Base-by-base conservation (phyloP, 2,329 filamentous ascomycete species). In the Hypoxylon sp. region DNA sequence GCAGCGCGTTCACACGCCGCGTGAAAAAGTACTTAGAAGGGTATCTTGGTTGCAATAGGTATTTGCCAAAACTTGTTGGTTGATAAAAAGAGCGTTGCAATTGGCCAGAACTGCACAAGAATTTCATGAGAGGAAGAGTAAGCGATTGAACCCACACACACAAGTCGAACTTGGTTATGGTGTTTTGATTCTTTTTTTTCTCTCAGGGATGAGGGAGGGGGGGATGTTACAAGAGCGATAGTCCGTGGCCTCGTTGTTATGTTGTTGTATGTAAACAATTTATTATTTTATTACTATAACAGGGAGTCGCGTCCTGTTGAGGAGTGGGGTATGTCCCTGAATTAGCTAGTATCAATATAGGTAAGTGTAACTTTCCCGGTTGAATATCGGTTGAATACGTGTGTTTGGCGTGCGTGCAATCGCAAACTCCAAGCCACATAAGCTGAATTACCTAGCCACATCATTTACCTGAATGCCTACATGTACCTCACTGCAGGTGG, bases 241-340 rank as follows among this genome's bases (percentile, higher is more conserved):
- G 31, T 33, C 29, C 52, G 47, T 52, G 54, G 22, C 48, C 26
- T 59, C 42, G 67, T 71, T 66, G 68, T 69, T 68, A 47, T 71
- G 51, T 62, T 65, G 52, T 63, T 63, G 66, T 47, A 66, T 60
- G 69, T 71, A 71, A 71, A 71, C 69, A 71, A 71, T 71, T 66
- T 55, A 59, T 55, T 63, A 53, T 63, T 69, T 66, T 52, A 59
- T 57, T 57, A 31, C 66, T 58, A 47, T 52, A 68, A 68, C 55
- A 65, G 39, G 67, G 33, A 59, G 59, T 69, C 67, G 67, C 67
- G 67, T 69, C 63, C 53, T 53, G 39, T 59, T 14, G 33, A 22
- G 50, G 58, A 33, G 63, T 63, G 63, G 63, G 67, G 63, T 47
- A 31, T 2, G 10, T n/a, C 46, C 5, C 14, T 19, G 17, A 14